These are phyloP conservation scores for Cryptococcus neoformans DNA, from an alignment of 1,284 basidiomycete genomes.

Conservation along the genomic window DNA sequence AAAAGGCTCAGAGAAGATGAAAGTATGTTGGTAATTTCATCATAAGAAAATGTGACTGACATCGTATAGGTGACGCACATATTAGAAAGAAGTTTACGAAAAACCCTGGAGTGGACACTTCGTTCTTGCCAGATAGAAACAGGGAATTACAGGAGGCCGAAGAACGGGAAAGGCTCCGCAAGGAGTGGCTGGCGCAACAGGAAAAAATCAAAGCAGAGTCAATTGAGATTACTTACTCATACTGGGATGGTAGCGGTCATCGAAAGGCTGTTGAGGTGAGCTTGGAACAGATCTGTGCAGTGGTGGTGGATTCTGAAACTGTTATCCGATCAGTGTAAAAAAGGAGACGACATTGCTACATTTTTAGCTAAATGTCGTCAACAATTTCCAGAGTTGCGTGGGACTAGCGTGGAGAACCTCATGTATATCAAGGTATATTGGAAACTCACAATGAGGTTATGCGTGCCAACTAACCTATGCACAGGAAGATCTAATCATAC, in stretches of 20 bases:
- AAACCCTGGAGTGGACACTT: slow-evolving; percentile 96
- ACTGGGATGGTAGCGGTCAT: slow-evolving; percentile 98
- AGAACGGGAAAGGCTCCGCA: slow-evolving; percentile 80
- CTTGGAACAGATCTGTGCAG: slow-evolving; percentile 9
- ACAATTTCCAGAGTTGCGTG: slow-evolving; percentile 87
- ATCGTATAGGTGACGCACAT: slow-evolving; percentile 10
- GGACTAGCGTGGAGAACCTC: slow-evolving; percentile 87
- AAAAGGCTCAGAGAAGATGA: slow-evolving; percentile 30
- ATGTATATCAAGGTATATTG: slow-evolving; percentile 92
- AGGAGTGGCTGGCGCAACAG: slow-evolving; percentile 87
- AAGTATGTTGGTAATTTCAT: slow-evolving; percentile 13
- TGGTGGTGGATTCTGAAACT: neutral
- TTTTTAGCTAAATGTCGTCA: slow-evolving; percentile 92
- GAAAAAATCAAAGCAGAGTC: slow-evolving; percentile 40
- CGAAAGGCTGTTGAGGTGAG: slow-evolving; percentile 84
- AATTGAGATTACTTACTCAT: slow-evolving; percentile 68
- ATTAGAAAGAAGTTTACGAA: slow-evolving; percentile 74
- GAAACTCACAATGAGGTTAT: neutral
- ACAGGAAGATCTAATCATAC: slow-evolving; percentile 93
- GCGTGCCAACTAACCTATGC: neutral
- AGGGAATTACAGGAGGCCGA: slow-evolving; percentile 87
- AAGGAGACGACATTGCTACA: slow-evolving; percentile 85
- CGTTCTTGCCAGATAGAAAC: slow-evolving; percentile 94
- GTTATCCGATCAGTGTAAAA: slow-evolving; percentile 71
- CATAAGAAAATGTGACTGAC: neutral